phyloP scores from a whole-genome alignment of 768 basidiomycete species.

The Leccinum obscurum region DNA sequence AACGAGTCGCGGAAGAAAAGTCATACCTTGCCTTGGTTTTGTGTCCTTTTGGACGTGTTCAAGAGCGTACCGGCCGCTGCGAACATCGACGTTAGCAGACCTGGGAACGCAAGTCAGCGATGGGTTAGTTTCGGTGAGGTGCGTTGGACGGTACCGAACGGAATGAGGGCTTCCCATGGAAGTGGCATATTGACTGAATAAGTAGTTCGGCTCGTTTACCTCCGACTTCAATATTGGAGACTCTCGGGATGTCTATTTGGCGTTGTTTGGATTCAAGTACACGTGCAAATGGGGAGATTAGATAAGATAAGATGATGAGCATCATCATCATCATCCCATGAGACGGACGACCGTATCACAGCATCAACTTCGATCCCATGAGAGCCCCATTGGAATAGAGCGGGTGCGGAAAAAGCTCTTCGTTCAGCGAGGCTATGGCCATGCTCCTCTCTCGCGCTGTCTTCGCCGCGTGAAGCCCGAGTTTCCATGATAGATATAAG shows the following conservation, averaged over 20 bases:
- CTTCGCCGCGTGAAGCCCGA: background rate
- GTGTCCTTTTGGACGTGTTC: conserved; percentile 71
- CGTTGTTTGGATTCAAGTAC: conserved; percentile 14
- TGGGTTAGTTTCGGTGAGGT: no score
- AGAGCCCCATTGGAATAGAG: background rate
- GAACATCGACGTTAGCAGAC: conserved; percentile 85
- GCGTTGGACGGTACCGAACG: conserved; percentile 62
- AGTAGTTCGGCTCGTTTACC: background rate
- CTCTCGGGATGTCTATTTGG: conserved; percentile 19
- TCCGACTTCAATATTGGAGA: background rate
- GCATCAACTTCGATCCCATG: background rate
- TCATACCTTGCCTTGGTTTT: conserved; percentile 88
- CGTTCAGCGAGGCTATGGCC: background rate
- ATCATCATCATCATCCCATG: no score
- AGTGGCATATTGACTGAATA: conserved; percentile 72
- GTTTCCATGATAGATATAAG: conserved; percentile 4
- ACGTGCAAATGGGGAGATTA: background rate
- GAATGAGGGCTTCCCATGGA: conserved; percentile 97
- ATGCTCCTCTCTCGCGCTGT: background rate
- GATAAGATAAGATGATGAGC: background rate
- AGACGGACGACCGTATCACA: no score
- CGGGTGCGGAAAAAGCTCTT: background rate
- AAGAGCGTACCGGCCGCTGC: conserved; percentile 87
- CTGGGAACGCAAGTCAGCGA: conserved; percentile 39
- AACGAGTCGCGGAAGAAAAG: background rate